Evolutionary conservation across 768 basidiomycete genomes (phyloP).

Genomic region (Boletus rubroflammeus): DNA sequence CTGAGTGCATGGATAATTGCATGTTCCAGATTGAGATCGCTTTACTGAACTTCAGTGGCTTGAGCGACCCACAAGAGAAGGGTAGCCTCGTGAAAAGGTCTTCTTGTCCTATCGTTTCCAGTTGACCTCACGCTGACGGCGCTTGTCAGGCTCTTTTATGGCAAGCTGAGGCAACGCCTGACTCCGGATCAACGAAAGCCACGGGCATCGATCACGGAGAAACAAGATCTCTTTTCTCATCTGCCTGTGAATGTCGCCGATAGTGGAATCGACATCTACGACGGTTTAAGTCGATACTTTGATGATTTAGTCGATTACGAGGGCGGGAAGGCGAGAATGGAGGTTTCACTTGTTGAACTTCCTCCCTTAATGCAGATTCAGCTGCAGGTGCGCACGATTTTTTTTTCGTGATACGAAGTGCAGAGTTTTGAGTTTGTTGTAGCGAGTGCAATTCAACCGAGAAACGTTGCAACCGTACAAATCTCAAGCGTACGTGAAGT

Average conservation of each 20-base stretch:
- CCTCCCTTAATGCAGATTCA: constrained; percentile 94
- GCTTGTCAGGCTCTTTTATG: constrained; percentile 74
- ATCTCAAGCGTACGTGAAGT: constrained; percentile 92
- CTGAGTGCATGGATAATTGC: constrained; percentile 99
- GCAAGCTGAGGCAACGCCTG: constrained; percentile 72
- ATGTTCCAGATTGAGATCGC: constrained; percentile 98
- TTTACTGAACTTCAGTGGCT: constrained; percentile 62
- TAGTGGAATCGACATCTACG: constrained; percentile 88
- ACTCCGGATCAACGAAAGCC: constrained; percentile 37
- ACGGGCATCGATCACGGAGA: constrained; percentile 66
- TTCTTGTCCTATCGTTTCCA: not conserved
- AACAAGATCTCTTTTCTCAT: constrained; percentile 91
- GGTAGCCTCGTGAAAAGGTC: constrained; percentile 87
- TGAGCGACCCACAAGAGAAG: constrained; percentile 43
- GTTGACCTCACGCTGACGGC: constrained; percentile 1
- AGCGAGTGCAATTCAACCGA: constrained; percentile 94
- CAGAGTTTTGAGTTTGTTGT: constrained; percentile 8
- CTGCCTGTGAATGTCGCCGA: constrained; percentile 91
- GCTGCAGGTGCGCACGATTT: constrained; percentile 63
- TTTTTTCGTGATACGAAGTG: not conserved
- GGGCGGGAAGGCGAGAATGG: constrained; percentile 83
- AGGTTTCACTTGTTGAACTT: constrained; percentile 78
- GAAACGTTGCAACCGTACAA: constrained; percentile 91
- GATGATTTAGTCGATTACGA: constrained; percentile 86
- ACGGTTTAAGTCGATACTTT: constrained; percentile 89